Evolutionary conservation across 805 yeast species (phyloP), one percentile per base, ranked within the genome.

Genomic region (Brettanomyces naardenensis): DNA sequence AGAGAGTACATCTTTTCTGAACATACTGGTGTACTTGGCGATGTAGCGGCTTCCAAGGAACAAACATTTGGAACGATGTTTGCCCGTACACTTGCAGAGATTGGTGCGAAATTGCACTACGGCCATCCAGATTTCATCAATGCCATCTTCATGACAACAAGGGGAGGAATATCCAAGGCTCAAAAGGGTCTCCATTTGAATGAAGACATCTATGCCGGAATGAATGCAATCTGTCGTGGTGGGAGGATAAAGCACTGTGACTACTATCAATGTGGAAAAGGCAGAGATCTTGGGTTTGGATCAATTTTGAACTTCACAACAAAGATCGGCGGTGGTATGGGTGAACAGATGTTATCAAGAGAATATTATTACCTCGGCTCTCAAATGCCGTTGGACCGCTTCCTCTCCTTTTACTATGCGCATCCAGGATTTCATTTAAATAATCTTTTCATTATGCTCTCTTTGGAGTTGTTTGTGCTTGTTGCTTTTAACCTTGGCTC

Each of bases 301-400:
- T 85, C 96, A 0, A 88, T 90, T 46, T 66, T 90, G 48, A 90
- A 89, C 54, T 90, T 90, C 65, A 90, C 96, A 0, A 82, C 95
- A 2, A 90, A 90, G 62, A 89, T 90, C 55, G 97, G 97, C 3
- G 92, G 95, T 31, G 97, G 97, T 36, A 90, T 90, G 97, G 97
- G 97, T 6, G 97, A 90, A 56, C 97, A 90, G 58, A 73, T 89
- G 58, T 62, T 90, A 25, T 86, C 95, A 5, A 71, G 97, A 52
- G 97, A 90, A 53, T 87, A 89, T 60, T 90, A 80, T 57, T 87
- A 85, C 59, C 59, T 90, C 43, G 97, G 97, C 2, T 86, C 95
- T 2, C 86, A 79, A 49, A 65, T 90, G 38, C 95, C 96, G 3
- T 68, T 89, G 31, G 97, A 90, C 56, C 63, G 96, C 35, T 89